These are phyloP conservation scores for Morella rubra DNA, from an alignment of 306 rosid species.

Conservation along the genomic window DNA sequence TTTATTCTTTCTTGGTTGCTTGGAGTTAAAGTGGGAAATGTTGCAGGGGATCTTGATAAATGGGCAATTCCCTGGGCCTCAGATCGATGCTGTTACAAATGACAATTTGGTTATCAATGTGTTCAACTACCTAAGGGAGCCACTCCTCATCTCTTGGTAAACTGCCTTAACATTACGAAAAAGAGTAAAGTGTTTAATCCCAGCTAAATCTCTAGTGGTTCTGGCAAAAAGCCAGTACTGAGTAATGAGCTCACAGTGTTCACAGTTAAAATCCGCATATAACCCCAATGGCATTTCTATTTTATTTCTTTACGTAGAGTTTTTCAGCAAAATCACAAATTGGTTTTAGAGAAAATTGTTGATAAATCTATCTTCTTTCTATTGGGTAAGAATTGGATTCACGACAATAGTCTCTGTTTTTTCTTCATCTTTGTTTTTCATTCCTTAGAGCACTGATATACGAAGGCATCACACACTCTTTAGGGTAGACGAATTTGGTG, in stretches of 20 bases:
- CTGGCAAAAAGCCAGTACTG: background rate
- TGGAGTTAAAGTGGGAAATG: background rate
- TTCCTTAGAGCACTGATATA: background rate
- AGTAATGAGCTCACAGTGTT: no score
- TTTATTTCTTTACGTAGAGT: no score
- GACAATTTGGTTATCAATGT: constrained; percentile 84
- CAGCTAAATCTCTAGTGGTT: background rate
- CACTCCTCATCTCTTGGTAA: constrained; percentile 91
- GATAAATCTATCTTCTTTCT: no score
- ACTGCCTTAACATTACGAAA: background rate
- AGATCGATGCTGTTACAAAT: constrained; percentile 92
- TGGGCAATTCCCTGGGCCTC: constrained; percentile 98
- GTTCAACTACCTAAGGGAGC: constrained; percentile 73
- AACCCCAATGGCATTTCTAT: background rate
- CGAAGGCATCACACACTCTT: background rate
- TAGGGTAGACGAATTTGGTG: background rate
- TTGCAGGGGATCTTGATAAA: constrained; percentile 92
- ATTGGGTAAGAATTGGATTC: background rate
- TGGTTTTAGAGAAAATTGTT: no score
- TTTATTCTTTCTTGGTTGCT: background rate
- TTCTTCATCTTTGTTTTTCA: background rate
- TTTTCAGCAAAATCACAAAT: no score
- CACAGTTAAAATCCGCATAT: background rate
- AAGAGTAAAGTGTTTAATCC: background rate
- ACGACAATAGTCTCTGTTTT: background rate